phyloP scores from a whole-genome alignment of 2,329 filamentous ascomycete species.

The Paraphaeosphaeria minitans region DNA sequence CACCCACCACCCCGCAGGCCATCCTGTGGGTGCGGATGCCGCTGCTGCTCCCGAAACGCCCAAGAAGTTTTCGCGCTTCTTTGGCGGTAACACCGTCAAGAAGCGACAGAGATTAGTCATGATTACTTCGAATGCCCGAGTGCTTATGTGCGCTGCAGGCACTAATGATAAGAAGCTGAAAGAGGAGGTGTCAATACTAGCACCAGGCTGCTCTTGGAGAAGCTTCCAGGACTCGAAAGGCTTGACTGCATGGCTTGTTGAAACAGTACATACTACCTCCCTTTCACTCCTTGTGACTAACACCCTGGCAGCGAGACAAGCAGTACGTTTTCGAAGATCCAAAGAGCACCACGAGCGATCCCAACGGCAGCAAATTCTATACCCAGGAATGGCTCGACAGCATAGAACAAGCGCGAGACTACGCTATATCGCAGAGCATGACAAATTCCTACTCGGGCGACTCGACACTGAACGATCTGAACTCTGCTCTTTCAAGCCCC shows the following conservation, averaged over 20 bases:
- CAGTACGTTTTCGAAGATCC: slow-evolving; percentile 93
- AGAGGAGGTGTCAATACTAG: slow-evolving; percentile 83
- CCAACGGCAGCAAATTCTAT: slow-evolving; percentile 68
- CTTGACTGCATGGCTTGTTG: slow-evolving; percentile 84
- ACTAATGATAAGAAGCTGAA: slow-evolving; percentile 97
- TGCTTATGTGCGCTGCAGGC: slow-evolving; percentile 87
- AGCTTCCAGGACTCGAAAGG: slow-evolving; percentile 86
- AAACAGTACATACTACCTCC: slow-evolving; percentile 72
- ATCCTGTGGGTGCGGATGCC: slow-evolving; percentile 73
- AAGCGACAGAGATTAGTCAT: slow-evolving; percentile 92
- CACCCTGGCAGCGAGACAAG: slow-evolving; percentile 71
- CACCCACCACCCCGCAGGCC: slow-evolving; percentile 75
- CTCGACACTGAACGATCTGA: slow-evolving; percentile 51
- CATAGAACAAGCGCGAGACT: slow-evolving; percentile 82
- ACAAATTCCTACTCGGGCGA: slow-evolving; percentile 67
- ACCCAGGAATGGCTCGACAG: slow-evolving; percentile 93
- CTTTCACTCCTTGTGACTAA: slow-evolving; percentile 1
- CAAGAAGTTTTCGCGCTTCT: slow-evolving; percentile 91
- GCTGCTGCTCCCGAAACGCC: slow-evolving; percentile 63
- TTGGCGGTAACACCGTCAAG: slow-evolving; percentile 87
- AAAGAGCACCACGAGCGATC: slow-evolving; percentile 71
- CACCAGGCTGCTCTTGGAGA: slow-evolving; percentile 76
- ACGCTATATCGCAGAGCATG: slow-evolving; percentile 76
- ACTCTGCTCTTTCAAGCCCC: slow-evolving; percentile 72
- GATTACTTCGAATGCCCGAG: slow-evolving; percentile 88